These are phyloP conservation scores for Pyricularia grisea DNA, from an alignment of 2,329 filamentous ascomycete species.

Conservation along the genomic window DNA sequence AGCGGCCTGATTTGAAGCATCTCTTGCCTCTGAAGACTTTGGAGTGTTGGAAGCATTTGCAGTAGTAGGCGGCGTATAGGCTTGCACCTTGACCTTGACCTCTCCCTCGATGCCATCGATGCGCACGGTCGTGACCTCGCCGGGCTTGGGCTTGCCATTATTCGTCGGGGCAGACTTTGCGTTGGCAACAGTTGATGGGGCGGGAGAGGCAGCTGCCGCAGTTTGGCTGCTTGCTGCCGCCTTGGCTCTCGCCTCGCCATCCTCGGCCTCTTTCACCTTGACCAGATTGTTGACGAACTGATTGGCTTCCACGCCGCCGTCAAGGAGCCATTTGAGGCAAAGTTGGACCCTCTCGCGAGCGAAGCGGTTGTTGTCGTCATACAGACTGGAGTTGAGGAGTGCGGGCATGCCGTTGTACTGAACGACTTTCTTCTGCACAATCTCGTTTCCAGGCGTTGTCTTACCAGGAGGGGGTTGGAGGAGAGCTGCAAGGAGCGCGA, in stretches of 20 bases:
- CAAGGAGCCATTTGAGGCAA: conserved; percentile 75
- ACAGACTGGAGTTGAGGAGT: conserved; percentile 79
- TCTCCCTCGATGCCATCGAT: conserved; percentile 48
- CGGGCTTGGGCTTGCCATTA: neutral
- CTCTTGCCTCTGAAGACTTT: conserved; percentile 2
- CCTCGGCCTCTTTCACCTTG: conserved; percentile 24
- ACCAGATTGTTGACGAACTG: conserved; percentile 60
- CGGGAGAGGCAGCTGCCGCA: neutral
- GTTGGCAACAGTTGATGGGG: neutral
- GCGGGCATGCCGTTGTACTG: conserved; percentile 78
- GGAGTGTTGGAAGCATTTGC: neutral
- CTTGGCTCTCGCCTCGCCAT: conserved; percentile 15
- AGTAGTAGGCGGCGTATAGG: neutral
- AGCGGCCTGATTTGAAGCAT: conserved; percentile 3
- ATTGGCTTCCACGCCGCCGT: conserved; percentile 65
- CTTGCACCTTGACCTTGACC: conserved; percentile 41
- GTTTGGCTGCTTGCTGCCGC: neutral
- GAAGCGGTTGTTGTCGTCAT: conserved; percentile 89
- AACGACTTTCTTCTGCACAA: conserved; percentile 82
- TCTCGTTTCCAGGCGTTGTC: conserved; percentile 53
- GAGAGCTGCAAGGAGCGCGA: conserved; percentile 80
- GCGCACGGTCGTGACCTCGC: conserved; percentile 29
- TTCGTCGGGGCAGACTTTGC: neutral
- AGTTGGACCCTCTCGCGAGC: conserved; percentile 87
- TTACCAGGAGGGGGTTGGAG: conserved; percentile 69